phyloP scores from a whole-genome alignment of 78 protist species.

The Planoprotostelium fungivorum region DNA sequence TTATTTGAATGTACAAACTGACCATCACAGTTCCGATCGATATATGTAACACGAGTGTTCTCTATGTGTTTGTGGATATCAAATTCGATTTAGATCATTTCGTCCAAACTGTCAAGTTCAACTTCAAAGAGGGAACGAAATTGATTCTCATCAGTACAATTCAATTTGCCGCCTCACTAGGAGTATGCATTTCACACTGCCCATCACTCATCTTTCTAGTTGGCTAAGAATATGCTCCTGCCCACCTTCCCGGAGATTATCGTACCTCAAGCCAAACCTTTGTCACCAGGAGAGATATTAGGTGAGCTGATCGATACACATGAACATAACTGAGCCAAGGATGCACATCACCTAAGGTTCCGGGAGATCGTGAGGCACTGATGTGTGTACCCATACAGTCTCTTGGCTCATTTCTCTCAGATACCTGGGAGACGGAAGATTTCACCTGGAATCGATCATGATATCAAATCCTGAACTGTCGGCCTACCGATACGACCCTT shows the following conservation, averaged over 20 bases:
- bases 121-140: slow-evolving; percentile 31
- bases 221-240: slow-evolving; percentile 19
- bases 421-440: slow-evolving; percentile 97
- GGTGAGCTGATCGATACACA: slow-evolving; percentile 30
- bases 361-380: slow-evolving; percentile 1
- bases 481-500: slow-evolving; percentile 90
- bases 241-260: slow-evolving; percentile 24
- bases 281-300: slow-evolving; percentile 92
- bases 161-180: slow-evolving; percentile 85
- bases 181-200: slow-evolving; percentile 17
- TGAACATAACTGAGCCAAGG: background rate
- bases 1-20: background rate
- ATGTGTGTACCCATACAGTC: background rate
- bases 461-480: slow-evolving; percentile 89
- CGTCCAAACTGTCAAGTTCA: slow-evolving; percentile 68
- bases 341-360: slow-evolving; percentile 87
- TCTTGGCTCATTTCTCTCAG: background rate
- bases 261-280: slow-evolving; percentile 90
- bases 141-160: slow-evolving; percentile 81
- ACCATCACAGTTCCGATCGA: slow-evolving; percentile 58
- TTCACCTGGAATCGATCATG: slow-evolving; percentile 96
- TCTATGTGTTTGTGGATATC: slow-evolving; percentile 94
- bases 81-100: slow-evolving; percentile 82
- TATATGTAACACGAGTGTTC: slow-evolving; percentile 48
- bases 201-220: slow-evolving; percentile 7